Evolutionary conservation across 108 stramenopile species (phyloP), one percentile per base, ranked within the genome.

Genomic region (Cyclotella baltica): DNA sequence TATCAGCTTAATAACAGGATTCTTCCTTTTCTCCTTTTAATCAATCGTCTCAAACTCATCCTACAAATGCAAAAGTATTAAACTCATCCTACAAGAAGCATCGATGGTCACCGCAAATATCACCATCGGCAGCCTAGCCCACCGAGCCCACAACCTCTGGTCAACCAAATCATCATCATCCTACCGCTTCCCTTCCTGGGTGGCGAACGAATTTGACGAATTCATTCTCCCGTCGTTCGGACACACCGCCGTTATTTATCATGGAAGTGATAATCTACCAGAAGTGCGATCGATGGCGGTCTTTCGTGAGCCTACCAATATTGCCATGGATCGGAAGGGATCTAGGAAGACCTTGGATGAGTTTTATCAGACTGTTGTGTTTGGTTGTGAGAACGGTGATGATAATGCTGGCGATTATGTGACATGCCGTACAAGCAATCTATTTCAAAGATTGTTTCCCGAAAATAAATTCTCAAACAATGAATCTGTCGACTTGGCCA

Each of bases 301-400:
- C 6, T 38, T 43, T 43, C 63, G 63, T 3, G 63, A 65, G 23
- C 63, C 63, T 3, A 43, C 38, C 37, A 65, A 65, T 25, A 65
- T 65, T 40, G 63, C 20, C 15, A 65, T 65, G 63, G 38, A 65
- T 40, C 35, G 38, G 15, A 15, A 15, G 6, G 38, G 38, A n/a
- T 38, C 36, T 37, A 11, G 19, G 6, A 43, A 30, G 6, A 43
- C 63, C 36, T 65, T 65, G 63, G 38, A 65, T 40, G n/a, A 65
- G 22, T 65, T 65, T n/a, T 38, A 23, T 65, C 15, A 43, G 29
- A 65, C 15, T 37, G 38, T 65, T 15, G 6, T 61, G 4, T 61
- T 31, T 31, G 25, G 5, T 5, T 10, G 11, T 33, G 29, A 61
- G n/a, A n/a, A n/a, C n/a, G n/a, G n/a, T n/a, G n/a, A n/a, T n/a